phyloP scores from a whole-genome alignment of 208 protist genomes.

The Ichthyophonus hoferi region DNA sequence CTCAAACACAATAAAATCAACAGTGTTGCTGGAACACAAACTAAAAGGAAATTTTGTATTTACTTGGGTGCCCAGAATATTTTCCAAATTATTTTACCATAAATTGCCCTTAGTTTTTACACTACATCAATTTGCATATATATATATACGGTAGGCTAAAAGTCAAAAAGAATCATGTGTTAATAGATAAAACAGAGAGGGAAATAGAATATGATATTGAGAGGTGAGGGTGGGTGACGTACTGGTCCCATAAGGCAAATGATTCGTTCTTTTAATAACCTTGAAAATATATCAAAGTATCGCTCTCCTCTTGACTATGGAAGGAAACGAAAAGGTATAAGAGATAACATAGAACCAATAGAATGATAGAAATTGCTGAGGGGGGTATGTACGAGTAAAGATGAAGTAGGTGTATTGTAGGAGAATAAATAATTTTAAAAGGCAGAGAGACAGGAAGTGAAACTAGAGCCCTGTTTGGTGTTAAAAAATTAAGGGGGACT shows the following conservation, averaged over 20 bases:
- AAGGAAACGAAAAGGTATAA: too few species aligned
- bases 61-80: too few species aligned
- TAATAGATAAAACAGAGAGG: background rate
- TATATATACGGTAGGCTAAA: background rate
- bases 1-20: background rate
- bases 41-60: background rate
- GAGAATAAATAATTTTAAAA: too few species aligned
- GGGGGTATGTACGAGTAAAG: too few species aligned
- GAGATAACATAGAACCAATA: too few species aligned
- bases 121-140: background rate
- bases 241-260: slow-evolving; percentile 36
- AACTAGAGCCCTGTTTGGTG: too few species aligned
- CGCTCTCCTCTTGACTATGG: slow-evolving; percentile 33
- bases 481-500: too few species aligned
- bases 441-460: too few species aligned
- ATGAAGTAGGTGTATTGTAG: too few species aligned
- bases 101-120: too few species aligned
- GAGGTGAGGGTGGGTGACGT: slow-evolving; percentile 2
- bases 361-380: too few species aligned
- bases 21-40: background rate
- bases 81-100: too few species aligned
- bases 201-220: background rate
- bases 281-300: slow-evolving; percentile 40
- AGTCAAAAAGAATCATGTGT: background rate
- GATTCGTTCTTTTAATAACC: slow-evolving; percentile 41